Evolutionary conservation across 202 grass and related monocot genomes (phyloP).

Genomic region (Schoenoplectus tabernaemontani): DNA sequence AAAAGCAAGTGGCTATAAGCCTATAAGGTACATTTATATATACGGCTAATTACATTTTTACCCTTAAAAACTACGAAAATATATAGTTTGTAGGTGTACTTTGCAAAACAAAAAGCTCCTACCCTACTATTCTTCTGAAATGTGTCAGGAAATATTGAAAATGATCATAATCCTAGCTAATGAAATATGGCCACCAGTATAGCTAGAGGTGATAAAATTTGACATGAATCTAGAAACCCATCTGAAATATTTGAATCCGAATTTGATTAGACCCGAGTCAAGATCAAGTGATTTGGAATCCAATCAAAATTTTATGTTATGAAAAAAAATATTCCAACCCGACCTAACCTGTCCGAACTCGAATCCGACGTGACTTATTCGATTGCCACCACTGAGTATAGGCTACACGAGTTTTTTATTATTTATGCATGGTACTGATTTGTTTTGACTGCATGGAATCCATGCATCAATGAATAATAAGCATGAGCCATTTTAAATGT

Average conservation of each 20-base stretch:
- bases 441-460: background rate
- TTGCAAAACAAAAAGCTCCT: background rate
- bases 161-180: too few species aligned
- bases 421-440: background rate
- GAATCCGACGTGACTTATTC: too few species aligned
- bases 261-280: too few species aligned
- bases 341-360: too few species aligned
- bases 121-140: background rate
- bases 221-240: too few species aligned
- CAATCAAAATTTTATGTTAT: too few species aligned
- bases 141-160: background rate
- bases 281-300: too few species aligned
- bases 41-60: background rate
- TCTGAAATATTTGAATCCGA: too few species aligned
- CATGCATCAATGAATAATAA: background rate
- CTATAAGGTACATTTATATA: background rate
- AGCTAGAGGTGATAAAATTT: too few species aligned
- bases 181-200: too few species aligned
- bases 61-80: background rate
- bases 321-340: too few species aligned
- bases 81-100: background rate
- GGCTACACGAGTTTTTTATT: background rate
- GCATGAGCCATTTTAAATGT: background rate
- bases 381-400: too few species aligned
- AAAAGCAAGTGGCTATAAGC: background rate